Conservation (phyloP, 176 grass and related monocot species). For the Ensete glaucum region DNA sequence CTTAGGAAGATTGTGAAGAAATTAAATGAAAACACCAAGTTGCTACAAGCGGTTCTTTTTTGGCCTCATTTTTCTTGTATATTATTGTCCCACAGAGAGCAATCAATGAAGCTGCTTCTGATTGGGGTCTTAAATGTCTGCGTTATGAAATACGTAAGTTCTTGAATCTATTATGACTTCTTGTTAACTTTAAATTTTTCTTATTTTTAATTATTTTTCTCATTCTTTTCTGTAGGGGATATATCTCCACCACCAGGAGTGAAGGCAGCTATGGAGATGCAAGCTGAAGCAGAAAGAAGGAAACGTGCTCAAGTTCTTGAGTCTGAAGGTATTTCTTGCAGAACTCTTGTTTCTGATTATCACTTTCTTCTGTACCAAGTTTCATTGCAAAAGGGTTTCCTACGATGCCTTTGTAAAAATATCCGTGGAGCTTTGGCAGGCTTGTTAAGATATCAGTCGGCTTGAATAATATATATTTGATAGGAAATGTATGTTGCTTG, state of each 20-base stretch:
- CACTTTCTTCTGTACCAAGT: neutral
- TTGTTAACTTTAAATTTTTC: too few species aligned
- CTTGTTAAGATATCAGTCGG: neutral
- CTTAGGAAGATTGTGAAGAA: neutral
- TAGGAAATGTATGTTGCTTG: neutral
- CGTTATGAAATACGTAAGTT: constrained; percentile 84
- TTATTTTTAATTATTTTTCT: neutral
- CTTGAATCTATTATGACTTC: neutral
- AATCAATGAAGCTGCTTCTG: constrained; percentile 79
- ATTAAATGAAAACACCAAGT: neutral
- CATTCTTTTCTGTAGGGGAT: constrained; percentile 39
- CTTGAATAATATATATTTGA: neutral
- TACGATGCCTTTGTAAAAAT: neutral
- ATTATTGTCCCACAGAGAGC: constrained; percentile 41
- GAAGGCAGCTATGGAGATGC: constrained; percentile 93
- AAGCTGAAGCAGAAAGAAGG: constrained; percentile 90
- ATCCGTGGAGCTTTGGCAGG: too few species aligned
- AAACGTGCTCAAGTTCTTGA: constrained; percentile 87
- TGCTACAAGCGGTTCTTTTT: neutral
- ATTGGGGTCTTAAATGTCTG: constrained; percentile 87
- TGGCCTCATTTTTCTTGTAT: neutral
- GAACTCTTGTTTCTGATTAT: constrained; percentile 4
- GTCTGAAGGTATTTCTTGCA: constrained; percentile 62
- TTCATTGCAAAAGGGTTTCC: neutral
- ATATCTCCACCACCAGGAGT: constrained; percentile 76